These are phyloP conservation scores for Primulina eburnea DNA, from an alignment of 257 asterid genomes.

Conservation along the genomic window DNA sequence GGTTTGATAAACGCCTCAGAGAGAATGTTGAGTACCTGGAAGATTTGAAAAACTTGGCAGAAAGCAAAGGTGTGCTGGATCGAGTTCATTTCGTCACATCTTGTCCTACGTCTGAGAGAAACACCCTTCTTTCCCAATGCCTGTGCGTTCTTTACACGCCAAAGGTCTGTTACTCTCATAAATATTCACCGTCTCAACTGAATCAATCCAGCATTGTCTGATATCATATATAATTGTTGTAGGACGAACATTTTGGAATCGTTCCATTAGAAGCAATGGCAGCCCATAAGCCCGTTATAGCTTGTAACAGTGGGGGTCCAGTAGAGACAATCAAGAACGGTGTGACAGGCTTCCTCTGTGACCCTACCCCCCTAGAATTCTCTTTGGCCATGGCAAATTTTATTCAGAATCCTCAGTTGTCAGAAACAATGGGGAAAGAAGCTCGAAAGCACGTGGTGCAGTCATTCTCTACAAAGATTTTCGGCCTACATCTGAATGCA, in stretches of 20 bases:
- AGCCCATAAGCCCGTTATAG: constrained; percentile 83
- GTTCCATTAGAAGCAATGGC: constrained; percentile 99
- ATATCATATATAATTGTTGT: not conserved
- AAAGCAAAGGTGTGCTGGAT: constrained; percentile 59
- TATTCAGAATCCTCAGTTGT: constrained; percentile 51
- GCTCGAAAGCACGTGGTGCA: constrained; percentile 62
- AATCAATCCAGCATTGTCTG: constrained; percentile 1
- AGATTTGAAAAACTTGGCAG: constrained; percentile 71
- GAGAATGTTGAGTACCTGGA: constrained; percentile 88
- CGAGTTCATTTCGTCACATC: constrained; percentile 72
- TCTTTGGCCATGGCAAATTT: constrained; percentile 77
- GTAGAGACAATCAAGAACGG: constrained; percentile 74
- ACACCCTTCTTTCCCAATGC: constrained; percentile 68
- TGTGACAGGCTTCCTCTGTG: constrained; percentile 78
- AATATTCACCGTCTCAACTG: constrained; percentile 7
- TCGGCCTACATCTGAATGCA: constrained; percentile 65
- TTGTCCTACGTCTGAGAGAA: constrained; percentile 80
- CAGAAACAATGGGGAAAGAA: constrained; percentile 68
- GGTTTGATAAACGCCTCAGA: constrained; percentile 77
- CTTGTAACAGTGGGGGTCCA: constrained; percentile 95
- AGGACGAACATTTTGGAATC: constrained; percentile 98
- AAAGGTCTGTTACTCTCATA: constrained; percentile 39
- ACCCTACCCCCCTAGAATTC: constrained; percentile 67
- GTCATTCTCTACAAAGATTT: constrained; percentile 73
- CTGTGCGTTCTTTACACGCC: constrained; percentile 87